Percentiles rank a stretch among this genome's conserved stretches.
phyloP scores from a whole-genome alignment of 257 asterid genomes.

The Solanum medicagineum region DNA sequence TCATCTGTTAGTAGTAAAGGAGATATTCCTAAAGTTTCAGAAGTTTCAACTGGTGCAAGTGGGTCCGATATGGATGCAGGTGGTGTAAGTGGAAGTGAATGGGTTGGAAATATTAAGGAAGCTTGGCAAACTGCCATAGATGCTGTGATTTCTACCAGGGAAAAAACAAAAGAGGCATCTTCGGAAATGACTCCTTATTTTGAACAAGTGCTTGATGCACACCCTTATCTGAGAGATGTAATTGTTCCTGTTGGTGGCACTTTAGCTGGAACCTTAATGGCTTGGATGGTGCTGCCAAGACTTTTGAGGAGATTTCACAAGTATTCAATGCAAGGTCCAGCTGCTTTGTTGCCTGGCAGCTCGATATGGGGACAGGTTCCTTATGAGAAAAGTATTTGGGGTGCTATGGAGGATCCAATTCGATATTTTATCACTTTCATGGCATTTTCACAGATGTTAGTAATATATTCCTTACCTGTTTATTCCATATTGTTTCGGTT shows the following conservation, averaged over 20 bases:
- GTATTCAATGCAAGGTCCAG: constrained; percentile 60
- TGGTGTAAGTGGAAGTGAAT: constrained; percentile 42
- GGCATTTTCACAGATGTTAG: constrained; percentile 80
- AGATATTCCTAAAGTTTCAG: constrained; percentile 7
- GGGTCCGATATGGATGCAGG: constrained; percentile 17
- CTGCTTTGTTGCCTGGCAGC: constrained; percentile 39
- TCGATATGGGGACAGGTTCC: constrained; percentile 66
- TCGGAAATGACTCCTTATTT: constrained; percentile 41
- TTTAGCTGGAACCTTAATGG: constrained; percentile 51
- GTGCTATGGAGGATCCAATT: constrained; percentile 79
- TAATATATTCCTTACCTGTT: background rate
- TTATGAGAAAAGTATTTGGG: constrained; percentile 84
- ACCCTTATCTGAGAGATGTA: constrained; percentile 80
- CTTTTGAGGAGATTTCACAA: constrained; percentile 58
- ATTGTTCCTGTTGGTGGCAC: constrained; percentile 77
- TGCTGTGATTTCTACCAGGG: constrained; percentile 35
- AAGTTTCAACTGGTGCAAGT: constrained; percentile 15
- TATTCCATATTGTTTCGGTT: background rate
- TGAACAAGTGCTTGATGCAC: constrained; percentile 52
- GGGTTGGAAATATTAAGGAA: constrained; percentile 48
- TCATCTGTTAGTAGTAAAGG: constrained; percentile 26
- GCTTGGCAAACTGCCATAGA: constrained; percentile 41
- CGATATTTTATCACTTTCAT: constrained; percentile 60
- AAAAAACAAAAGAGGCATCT: constrained; percentile 53
- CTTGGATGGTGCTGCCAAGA: constrained; percentile 77